A percentile compares a stretch with the other conserved stretches of the same genome.
phyloP scores from a whole-genome alignment of 805 yeast species.

The Jamesozyma hellenica region DNA sequence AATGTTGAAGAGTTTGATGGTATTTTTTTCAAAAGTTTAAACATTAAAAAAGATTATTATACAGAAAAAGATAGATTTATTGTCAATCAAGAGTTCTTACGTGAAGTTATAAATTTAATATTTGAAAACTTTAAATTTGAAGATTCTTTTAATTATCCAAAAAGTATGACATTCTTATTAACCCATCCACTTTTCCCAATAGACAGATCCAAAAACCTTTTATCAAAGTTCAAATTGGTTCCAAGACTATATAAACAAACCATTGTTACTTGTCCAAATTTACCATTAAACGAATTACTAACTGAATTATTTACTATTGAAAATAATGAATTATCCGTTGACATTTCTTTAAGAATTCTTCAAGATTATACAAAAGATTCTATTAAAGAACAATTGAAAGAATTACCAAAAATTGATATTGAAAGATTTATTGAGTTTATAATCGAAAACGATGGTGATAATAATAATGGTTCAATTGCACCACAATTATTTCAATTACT shows the following conservation, averaged over 20 bases:
- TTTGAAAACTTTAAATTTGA: slow-evolving; percentile 22
- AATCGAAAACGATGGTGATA: slow-evolving; percentile 17
- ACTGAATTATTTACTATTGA: slow-evolving; percentile 46
- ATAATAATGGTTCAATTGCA: slow-evolving; percentile 7
- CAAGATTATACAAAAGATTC: slow-evolving; percentile 54
- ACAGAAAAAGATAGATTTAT: slow-evolving; percentile 57
- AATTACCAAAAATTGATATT: slow-evolving; percentile 25
- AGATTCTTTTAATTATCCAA: slow-evolving; percentile 35
- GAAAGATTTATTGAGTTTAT: slow-evolving; percentile 28
- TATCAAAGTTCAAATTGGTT: slow-evolving; percentile 41
- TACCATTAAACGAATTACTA: slow-evolving; percentile 55
- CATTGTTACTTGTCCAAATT: slow-evolving; percentile 63
- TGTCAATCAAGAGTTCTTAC: slow-evolving; percentile 44
- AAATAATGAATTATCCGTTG: slow-evolving; percentile 56
- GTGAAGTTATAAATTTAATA: slow-evolving; percentile 35
- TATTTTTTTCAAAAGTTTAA: slow-evolving; percentile 24
- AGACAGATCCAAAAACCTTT: slow-evolving; percentile 42
- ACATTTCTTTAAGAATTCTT: slow-evolving; percentile 53
- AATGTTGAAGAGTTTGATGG: slow-evolving; percentile 25
- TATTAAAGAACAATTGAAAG: slow-evolving; percentile 39
- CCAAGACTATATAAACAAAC: slow-evolving; percentile 73
- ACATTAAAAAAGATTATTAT: slow-evolving; percentile 40
- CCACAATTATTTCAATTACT: slow-evolving; percentile 26
- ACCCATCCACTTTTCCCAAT: slow-evolving; percentile 83
- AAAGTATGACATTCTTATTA: slow-evolving; percentile 58